phyloP scores from a whole-genome alignment of 1,284 basidiomycete genomes.

The Irpex sp. region DNA sequence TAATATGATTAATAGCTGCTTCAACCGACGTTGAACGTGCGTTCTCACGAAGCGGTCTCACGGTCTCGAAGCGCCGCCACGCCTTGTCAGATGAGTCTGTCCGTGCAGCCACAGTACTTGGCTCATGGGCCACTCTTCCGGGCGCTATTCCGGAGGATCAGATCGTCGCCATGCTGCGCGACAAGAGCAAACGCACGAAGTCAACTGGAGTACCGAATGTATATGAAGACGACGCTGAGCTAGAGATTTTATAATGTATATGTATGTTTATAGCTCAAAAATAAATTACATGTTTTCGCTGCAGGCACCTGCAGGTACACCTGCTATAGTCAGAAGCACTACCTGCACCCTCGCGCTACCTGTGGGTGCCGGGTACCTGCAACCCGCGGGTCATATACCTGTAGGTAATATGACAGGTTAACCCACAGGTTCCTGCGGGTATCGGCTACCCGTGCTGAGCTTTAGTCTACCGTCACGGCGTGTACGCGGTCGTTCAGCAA shows the following conservation, averaged over 20 bases:
- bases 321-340: neutral
- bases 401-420: too few relatives aligned
- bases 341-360: neutral
- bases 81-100: too few relatives aligned
- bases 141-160: neutral
- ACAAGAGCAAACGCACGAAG: neutral
- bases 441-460: neutral
- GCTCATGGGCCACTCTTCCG: neutral
- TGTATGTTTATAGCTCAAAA: neutral
- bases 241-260: neutral
- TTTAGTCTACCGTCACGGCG: too few relatives aligned
- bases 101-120: too few relatives aligned
- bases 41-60: neutral
- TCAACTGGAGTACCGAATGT: neutral
- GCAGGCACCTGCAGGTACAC: neutral
- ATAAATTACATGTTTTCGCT: neutral
- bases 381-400: neutral
- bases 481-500: conserved; percentile 91
- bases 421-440: neutral
- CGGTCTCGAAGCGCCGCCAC: too few relatives aligned
- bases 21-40: neutral
- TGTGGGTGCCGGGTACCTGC: neutral
- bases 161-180: neutral
- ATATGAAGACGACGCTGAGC: neutral
- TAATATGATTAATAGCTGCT: too few relatives aligned